A percentile compares a stretch with the other conserved stretches of the same genome.
Evolutionary conservation across 306 rosid genomes (phyloP).

Genomic region (Prosopis cineraria): DNA sequence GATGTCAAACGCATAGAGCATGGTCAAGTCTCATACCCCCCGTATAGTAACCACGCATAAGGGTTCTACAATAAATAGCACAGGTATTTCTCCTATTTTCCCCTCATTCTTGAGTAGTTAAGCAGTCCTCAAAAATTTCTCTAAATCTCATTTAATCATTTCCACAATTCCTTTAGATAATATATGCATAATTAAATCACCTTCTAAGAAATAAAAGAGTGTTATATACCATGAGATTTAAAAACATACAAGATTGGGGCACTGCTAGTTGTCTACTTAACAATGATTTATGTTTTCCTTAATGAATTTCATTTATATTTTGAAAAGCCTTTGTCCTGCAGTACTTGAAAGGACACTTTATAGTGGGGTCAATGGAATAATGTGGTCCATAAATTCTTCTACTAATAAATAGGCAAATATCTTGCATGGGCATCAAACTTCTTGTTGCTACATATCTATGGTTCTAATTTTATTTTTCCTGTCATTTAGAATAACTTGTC

Average conservation of each 20-base stretch:
- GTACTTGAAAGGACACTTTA: not conserved
- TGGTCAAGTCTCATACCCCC: slow-evolving; percentile 53
- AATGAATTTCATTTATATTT: not conserved
- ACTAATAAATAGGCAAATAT: slow-evolving; percentile 15
- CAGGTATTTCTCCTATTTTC: slow-evolving; percentile 24
- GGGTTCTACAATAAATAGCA: not conserved
- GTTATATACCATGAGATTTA: not conserved
- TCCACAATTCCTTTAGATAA: not conserved
- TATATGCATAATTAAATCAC: not conserved
- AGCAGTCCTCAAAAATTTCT: not conserved
- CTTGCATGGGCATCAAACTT: slow-evolving; percentile 15
- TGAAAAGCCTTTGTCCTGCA: slow-evolving; percentile 19
- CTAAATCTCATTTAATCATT: not conserved
- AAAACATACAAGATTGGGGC: not conserved
- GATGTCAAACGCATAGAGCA: slow-evolving; percentile 58
- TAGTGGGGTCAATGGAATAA: slow-evolving; percentile 28
- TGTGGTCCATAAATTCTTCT: slow-evolving; percentile 37
- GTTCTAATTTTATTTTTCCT: slow-evolving; percentile 31
- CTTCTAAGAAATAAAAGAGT: not conserved
- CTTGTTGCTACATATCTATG: slow-evolving; percentile 16
- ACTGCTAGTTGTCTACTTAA: not conserved
- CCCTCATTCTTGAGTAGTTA: not conserved
- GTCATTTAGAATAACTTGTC: slow-evolving; percentile 28
- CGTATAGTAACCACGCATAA: slow-evolving; percentile 34
- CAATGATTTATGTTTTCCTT: not conserved